Evolutionary conservation across 352 stramenopile genomes (phyloP).

Genomic region (Phytophthora hybrid): DNA sequence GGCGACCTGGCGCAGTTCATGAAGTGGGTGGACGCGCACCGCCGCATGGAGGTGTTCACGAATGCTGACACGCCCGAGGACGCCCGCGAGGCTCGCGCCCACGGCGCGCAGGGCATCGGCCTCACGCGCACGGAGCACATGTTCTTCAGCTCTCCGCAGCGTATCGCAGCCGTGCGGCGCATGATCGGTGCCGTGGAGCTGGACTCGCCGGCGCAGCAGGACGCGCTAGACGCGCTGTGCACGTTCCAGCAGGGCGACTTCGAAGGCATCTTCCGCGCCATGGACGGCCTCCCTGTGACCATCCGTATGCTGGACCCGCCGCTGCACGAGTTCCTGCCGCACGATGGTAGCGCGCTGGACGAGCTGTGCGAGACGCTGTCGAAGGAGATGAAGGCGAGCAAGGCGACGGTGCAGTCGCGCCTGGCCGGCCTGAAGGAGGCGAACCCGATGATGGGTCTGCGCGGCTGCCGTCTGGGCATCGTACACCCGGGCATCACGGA

Average conservation of each 20-base stretch:
- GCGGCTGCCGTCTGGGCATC: constrained; percentile 24
- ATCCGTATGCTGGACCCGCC: constrained; percentile 35
- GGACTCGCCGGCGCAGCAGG: constrained; percentile 32
- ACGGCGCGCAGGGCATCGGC: constrained; percentile 32
- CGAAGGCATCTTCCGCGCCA: constrained; percentile 36
- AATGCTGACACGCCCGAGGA: constrained; percentile 33
- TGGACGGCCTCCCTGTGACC: constrained; percentile 33
- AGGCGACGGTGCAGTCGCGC: constrained; percentile 31
- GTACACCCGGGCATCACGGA: constrained; percentile 40
- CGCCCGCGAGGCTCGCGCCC: constrained; percentile 26
- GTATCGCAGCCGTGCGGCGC: constrained; percentile 27
- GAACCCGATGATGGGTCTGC: constrained; percentile 43
- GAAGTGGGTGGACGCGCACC: constrained; percentile 28
- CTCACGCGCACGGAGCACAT: constrained; percentile 39
- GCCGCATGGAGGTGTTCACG: constrained; percentile 35
- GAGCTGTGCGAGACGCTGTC: constrained; percentile 34
- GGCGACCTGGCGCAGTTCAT: constrained; percentile 35
- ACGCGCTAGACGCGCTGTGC: constrained; percentile 29
- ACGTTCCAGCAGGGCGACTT: constrained; percentile 38
- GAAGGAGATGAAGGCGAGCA: constrained; percentile 28
- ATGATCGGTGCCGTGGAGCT: constrained; percentile 41
- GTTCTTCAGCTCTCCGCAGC: constrained; percentile 36
- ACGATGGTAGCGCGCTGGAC: constrained; percentile 32
- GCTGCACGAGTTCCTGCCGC: constrained; percentile 35
- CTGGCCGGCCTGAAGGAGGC: constrained; percentile 35